Base-by-base conservation (phyloP, 2,329 filamentous ascomycete species). In the Byssothecium circinans region DNA sequence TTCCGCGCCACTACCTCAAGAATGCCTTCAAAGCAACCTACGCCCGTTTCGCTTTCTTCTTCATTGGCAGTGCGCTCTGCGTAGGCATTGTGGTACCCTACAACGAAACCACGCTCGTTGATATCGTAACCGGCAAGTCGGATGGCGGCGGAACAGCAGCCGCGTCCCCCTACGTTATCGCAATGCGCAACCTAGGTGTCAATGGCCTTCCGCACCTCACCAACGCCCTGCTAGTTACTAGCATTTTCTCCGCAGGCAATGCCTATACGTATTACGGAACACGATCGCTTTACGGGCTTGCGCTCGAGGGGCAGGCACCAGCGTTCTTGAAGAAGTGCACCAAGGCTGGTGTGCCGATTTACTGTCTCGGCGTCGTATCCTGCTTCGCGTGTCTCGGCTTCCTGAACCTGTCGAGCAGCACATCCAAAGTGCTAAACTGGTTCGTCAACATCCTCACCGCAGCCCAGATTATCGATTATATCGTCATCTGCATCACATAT, bases 361-460 rank as follows among this genome's bases (percentile, higher is more conserved):
- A 86, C 67, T 88, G 84, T 59, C 85, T 91, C n/a, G 58, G 69
- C 1, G 67, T 84, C 25, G 86, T 88, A 0, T 76, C 88, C 12
- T 66, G 81, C 2, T 82, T 92, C 57, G 79, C 85, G 1, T 74
- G 88, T 3, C 74, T 92, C 5, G 80, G 84, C 3, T 92, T 90
- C 69, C 74, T 91, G 34, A 85, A 90, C 67, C 79, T 91, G n/a
- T 85, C 81, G 14, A 78, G 81, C 47, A 77, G 78, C 42, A 78
- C 83, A 0, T 79, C 85, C 2, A 81, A 84, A n/a, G 88, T 90
- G 1, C 74, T 91, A 49, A 77, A 78, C 43, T 90, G 87, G 86
- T 84, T 90, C 54, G 81, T 88, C 19, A 85, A 81, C 45, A 69
- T 88, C 64, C 78, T 88, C n/a, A 89, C 87, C 8, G 85, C 87